Evolutionary conservation across 139 green algal genomes (phyloP).

Genomic region (Coelastrella sp.): DNA sequence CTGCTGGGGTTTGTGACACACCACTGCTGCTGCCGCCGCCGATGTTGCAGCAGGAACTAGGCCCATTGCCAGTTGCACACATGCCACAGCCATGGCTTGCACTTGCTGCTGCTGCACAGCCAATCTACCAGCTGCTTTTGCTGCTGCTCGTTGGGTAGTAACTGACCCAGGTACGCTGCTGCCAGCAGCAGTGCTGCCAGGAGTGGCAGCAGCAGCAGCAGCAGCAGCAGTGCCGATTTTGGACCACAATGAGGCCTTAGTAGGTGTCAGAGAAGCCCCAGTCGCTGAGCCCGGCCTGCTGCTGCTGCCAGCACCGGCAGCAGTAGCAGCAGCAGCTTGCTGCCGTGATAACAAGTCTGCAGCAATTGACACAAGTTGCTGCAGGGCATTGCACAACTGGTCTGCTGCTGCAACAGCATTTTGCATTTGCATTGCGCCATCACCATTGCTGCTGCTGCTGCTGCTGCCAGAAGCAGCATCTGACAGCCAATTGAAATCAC

Average conservation of each 20-base stretch:
- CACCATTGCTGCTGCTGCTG: neutral
- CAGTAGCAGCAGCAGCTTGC: neutral
- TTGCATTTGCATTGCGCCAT: neutral
- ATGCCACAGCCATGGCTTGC: neutral
- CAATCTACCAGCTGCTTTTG: neutral
- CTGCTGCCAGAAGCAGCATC: neutral
- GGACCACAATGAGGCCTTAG: neutral
- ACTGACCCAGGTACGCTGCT: neutral
- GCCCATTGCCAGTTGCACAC: neutral
- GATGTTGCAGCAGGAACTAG: neutral
- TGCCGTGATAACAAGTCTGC: neutral
- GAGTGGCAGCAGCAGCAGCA: neutral
- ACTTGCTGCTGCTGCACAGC: neutral
- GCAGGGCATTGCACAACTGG: neutral
- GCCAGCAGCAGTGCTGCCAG: neutral
- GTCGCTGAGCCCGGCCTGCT: neutral
- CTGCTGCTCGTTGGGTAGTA: neutral
- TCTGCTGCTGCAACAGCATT: neutral
- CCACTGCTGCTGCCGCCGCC: neutral
- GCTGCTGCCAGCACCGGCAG: neutral
- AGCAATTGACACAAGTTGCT: neutral
- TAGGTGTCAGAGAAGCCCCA: neutral
- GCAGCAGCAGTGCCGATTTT: neutral
- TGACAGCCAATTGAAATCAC: too few relatives aligned
- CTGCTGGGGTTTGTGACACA: neutral